A percentile compares a stretch with the other conserved stretches of the same genome.
Evolutionary conservation across 1,284 basidiomycete genomes (phyloP).

Genomic region (Boletus semigastroideus): DNA sequence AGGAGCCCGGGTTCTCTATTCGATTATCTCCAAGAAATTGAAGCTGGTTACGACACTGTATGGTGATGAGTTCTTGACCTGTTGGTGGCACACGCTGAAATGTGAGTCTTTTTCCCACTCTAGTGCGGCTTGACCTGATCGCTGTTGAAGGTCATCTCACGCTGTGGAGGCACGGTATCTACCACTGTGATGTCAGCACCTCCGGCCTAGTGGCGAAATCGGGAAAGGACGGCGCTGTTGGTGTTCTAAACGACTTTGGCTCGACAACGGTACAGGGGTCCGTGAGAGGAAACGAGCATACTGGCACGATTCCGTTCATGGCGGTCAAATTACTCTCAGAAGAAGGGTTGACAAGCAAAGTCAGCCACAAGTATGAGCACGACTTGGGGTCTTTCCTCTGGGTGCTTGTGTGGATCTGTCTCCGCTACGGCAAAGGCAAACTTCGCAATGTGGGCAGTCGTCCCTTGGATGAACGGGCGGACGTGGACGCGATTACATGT

Average conservation of each 20-base stretch:
- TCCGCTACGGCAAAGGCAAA: neutral
- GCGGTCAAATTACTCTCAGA: neutral
- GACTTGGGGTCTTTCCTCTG: neutral
- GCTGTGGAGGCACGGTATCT: constrained; percentile 31
- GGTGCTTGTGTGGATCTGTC: neutral
- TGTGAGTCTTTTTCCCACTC: neutral
- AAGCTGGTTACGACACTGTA: constrained; percentile 10
- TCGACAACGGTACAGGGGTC: constrained; percentile 11
- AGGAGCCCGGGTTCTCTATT: constrained; percentile 1
- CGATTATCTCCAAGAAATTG: constrained; percentile 8
- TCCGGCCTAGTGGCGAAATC: constrained; percentile 33
- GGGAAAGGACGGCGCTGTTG: neutral
- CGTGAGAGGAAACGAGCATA: neutral
- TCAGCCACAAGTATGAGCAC: neutral
- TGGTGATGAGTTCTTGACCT: neutral
- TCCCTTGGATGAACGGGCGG: too few species aligned
- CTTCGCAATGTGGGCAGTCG: too few species aligned
- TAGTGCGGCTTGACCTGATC: neutral
- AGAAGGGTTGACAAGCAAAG: neutral
- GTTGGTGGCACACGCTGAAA: constrained; percentile 7
- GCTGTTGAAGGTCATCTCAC: constrained; percentile 28
- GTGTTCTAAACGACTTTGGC: constrained; percentile 36
- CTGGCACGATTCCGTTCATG: neutral
- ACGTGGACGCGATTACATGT: too few species aligned
- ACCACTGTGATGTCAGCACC: constrained; percentile 33